Conservation (phyloP, 352 stramenopile species). For the Phytophthora cactorum region DNA sequence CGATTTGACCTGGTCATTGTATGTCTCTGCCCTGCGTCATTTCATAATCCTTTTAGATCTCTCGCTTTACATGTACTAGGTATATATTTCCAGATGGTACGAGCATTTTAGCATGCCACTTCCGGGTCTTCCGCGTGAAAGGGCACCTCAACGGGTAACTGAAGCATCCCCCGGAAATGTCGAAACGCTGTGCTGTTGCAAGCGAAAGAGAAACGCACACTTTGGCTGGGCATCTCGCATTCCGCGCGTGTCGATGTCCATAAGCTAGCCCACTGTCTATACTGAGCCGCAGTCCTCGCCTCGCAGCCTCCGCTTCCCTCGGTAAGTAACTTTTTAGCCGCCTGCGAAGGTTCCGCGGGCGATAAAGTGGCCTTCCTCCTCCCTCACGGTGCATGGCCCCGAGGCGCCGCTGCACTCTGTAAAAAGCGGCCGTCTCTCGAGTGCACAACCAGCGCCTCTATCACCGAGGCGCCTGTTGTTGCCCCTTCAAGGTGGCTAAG, state of each 20-base stretch:
- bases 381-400: slow-evolving; percentile 3
- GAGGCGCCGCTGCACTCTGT: slow-evolving; percentile 2
- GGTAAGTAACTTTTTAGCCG: slow-evolving; percentile 32
- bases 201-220: slow-evolving; percentile 25
- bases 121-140: background rate
- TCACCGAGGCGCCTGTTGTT: slow-evolving; percentile 1
- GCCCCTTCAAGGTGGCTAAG: slow-evolving; percentile 1
- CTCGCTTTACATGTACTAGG: background rate
- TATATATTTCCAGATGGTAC: background rate
- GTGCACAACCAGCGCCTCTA: slow-evolving; percentile 1
- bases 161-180: slow-evolving; percentile 4
- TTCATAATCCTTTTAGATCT: background rate
- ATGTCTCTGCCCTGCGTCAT: background rate
- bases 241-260: slow-evolving; percentile 31
- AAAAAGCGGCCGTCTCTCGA: slow-evolving; percentile 12
- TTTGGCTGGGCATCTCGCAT: slow-evolving; percentile 5
- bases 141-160: too few species aligned
- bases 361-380: slow-evolving; percentile 7
- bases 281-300: slow-evolving; percentile 13
- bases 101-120: slow-evolving; percentile 1
- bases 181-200: slow-evolving; percentile 1
- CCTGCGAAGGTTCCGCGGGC: slow-evolving; percentile 7
- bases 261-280: slow-evolving; percentile 21
- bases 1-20: background rate
- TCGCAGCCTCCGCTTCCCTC: slow-evolving; percentile 4